Evolutionary conservation across 805 yeast genomes (phyloP), one percentile per base, ranked within the genome.

Genomic region (Yamadazyma ubonensis): DNA sequence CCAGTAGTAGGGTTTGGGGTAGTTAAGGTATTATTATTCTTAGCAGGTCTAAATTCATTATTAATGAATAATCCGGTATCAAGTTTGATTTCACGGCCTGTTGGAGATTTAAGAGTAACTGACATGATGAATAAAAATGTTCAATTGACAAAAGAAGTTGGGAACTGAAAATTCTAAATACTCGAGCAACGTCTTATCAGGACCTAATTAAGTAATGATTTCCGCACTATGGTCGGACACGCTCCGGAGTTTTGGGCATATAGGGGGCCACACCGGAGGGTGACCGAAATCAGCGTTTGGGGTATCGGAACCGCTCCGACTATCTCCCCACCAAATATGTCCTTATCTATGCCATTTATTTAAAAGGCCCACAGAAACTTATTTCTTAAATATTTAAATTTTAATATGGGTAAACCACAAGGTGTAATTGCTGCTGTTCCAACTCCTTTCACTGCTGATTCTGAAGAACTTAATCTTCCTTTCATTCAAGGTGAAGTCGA

Each of bases 1-100:
- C 77, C 84, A 18, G 75, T 73, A 6, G 79, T 67, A 2, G 86
- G 84, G 48, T 77, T 71, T 39, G 67, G 49, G 1, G 77, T 65
- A 36, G 69, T 74, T 19, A 75, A 58, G 20, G 55, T 59, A 21
- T 61, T 55, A 27, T 66, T 67, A 17, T 60, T 52, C 19, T 54
- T 46, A 6, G 77, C 58, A 21, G 57, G 49, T 25, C 67, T 63
- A 58, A 73, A 76, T 54, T 77, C 75, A 49, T 78, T 78, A 58
- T 76, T 70, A 53, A 78, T 77, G 57, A 61, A 64, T 53, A 84
- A 68, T 18, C 70, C 70, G 6, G 66, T 61, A 21, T 39, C 31
- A 17, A 43, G 14, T 7, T 18, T 40, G 25, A 43, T 36, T 11
- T 30, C 36, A 33, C 36, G 41, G 10, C 47, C 47, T 12, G 39